phyloP scores from a whole-genome alignment of 2,329 filamentous ascomycete genomes.

The Neopestalotiopsis sp. region DNA sequence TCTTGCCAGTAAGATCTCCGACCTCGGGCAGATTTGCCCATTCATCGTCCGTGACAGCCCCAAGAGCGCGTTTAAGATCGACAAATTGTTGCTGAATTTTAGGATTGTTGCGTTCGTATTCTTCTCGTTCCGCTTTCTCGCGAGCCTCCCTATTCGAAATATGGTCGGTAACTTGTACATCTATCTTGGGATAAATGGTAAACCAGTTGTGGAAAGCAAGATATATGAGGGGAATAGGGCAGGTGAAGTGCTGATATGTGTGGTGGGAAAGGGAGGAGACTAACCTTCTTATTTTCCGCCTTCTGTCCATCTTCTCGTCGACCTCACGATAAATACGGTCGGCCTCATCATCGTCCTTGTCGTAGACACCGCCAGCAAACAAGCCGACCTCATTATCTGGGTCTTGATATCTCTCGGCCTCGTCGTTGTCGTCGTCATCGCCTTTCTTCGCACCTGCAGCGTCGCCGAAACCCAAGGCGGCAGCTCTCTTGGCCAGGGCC shows the following conservation, averaged over 20 bases:
- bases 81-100: constrained; percentile 99
- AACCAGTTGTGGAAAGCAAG: constrained; percentile 56
- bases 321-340: constrained; percentile 95
- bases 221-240: not conserved
- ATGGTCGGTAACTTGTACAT: constrained; percentile 80
- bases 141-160: constrained; percentile 85
- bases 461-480: constrained; percentile 74
- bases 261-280: constrained; percentile 46
- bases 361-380: constrained; percentile 94
- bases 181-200: constrained; percentile 68
- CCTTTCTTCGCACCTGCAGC: constrained; percentile 66
- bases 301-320: constrained; percentile 95
- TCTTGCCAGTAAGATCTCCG: constrained; percentile 94
- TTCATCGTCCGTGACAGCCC: constrained; percentile 89
- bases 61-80: constrained; percentile 89
- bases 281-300: constrained; percentile 86
- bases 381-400: constrained; percentile 96
- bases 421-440: constrained; percentile 75
- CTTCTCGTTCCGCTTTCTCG: constrained; percentile 87
- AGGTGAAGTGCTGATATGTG: not conserved
- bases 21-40: constrained; percentile 97
- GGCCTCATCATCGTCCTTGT: constrained; percentile 96
- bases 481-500: constrained; percentile 91
- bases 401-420: constrained; percentile 87
- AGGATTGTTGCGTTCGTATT: constrained; percentile 96